Evolutionary conservation across 345 rosid genomes (phyloP).

Genomic region (Populus simonii): DNA sequence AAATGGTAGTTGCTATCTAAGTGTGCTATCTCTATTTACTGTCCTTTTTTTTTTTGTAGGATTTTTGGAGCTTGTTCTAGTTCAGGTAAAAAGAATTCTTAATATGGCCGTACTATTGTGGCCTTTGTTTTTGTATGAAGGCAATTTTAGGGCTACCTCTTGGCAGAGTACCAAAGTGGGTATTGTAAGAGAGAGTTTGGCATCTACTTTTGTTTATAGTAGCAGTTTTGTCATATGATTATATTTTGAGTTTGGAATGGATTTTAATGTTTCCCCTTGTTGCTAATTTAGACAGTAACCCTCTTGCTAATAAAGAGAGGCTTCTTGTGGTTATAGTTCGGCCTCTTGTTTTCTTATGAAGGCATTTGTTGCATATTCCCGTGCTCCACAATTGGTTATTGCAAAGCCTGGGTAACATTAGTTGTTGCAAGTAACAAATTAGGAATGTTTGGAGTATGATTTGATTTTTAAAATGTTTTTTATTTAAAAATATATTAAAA

Average conservation of each 20-base stretch:
- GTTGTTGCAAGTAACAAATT: not conserved
- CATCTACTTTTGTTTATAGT: no score
- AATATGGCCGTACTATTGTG: no score
- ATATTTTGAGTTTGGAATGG: not conserved
- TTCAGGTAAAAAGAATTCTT: not conserved
- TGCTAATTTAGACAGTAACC: not conserved
- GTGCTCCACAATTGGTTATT: not conserved
- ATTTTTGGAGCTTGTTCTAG: not conserved
- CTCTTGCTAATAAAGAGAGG: not conserved
- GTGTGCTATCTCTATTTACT: not conserved
- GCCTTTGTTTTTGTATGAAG: conserved; percentile 9
- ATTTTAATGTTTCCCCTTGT: not conserved
- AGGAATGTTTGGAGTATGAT: no score
- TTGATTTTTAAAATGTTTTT: no score
- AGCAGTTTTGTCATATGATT: not conserved
- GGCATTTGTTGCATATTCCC: not conserved
- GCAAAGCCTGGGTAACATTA: not conserved
- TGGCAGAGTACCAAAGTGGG: not conserved
- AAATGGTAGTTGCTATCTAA: conserved; percentile 10
- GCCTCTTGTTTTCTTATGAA: not conserved
- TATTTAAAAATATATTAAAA: no score
- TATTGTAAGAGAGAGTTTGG: no score
- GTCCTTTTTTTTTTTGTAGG: not conserved
- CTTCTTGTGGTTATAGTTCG: not conserved
- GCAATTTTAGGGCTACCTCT: not conserved